These are phyloP conservation scores for Hemileccinum impolitum DNA, from an alignment of 768 basidiomycete genomes.

Conservation along the genomic window DNA sequence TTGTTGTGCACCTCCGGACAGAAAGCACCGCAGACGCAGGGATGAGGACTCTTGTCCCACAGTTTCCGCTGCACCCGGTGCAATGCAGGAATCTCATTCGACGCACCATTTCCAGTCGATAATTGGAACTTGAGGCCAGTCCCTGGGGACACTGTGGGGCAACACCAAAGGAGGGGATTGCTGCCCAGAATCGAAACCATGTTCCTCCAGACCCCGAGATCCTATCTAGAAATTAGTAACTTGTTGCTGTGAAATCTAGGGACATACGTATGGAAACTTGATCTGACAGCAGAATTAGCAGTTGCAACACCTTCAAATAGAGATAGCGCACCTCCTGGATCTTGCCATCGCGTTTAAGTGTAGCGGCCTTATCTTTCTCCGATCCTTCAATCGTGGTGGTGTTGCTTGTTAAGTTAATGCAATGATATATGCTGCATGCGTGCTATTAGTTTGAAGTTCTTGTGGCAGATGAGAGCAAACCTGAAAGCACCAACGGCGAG, in stretches of 20 bases:
- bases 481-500: constrained; percentile 90
- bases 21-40: constrained; percentile 5
- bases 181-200: constrained; percentile 73
- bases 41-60: constrained; percentile 3
- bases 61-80: constrained; percentile 9
- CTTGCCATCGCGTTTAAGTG: constrained; percentile 79
- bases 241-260: background rate
- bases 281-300: constrained; percentile 41
- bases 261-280: constrained; percentile 87
- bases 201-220: constrained; percentile 75
- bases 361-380: constrained; percentile 96
- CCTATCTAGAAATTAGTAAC: constrained; percentile 41
- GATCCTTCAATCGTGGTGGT: constrained; percentile 95
- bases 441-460: constrained; percentile 14
- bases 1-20: background rate
- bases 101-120: constrained; percentile 73
- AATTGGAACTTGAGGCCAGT: constrained; percentile 78
- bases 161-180: constrained; percentile 80
- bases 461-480: constrained; percentile 32
- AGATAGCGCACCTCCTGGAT: constrained; percentile 61
- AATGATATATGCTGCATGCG: constrained; percentile 72
- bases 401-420: constrained; percentile 72
- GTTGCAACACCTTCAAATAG: background rate
- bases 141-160: constrained; percentile 64
- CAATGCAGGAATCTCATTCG: constrained; percentile 40